phyloP scores from a whole-genome alignment of 2,329 filamentous ascomycete genomes.

The Penicillium nordicum region DNA sequence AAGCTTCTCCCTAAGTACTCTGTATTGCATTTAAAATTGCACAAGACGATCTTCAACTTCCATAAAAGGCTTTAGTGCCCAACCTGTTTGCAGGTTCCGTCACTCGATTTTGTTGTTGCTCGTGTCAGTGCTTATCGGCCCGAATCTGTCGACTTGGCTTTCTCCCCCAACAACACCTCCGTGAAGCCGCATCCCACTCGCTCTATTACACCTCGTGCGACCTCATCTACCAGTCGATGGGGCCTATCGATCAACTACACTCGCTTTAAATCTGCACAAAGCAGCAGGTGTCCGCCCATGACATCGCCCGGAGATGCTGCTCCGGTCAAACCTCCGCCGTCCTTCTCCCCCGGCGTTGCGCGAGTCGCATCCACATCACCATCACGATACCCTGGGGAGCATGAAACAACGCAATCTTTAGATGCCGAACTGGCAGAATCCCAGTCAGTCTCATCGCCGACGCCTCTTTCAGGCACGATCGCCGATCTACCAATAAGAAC shows the following conservation, averaged over 20 bases:
- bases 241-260: conserved; percentile 23
- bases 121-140: conserved; percentile 10
- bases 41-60: not conserved
- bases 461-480: conserved; percentile 55
- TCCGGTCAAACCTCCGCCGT: conserved; percentile 65
- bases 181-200: conserved; percentile 6
- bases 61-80: not conserved
- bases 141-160: conserved; percentile 16
- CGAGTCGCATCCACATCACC: conserved; percentile 61
- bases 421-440: conserved; percentile 49
- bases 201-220: conserved; percentile 1
- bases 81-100: not conserved
- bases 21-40: not conserved
- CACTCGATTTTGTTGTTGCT: not conserved
- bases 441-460: conserved; percentile 57
- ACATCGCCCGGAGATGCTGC: conserved; percentile 64
- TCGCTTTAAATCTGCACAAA: conserved; percentile 22
- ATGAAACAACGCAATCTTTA: conserved; percentile 50
- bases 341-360: conserved; percentile 65
- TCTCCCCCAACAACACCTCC: conserved; percentile 18
- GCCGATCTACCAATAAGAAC: conserved; percentile 67
- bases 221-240: conserved; percentile 27
- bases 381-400: conserved; percentile 51
- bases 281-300: conserved; percentile 58
- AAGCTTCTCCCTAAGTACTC: not conserved